These are phyloP conservation scores for Neurospora sp. DNA, from an alignment of 495 filamentous ascomycete species.

Conservation along the genomic window DNA sequence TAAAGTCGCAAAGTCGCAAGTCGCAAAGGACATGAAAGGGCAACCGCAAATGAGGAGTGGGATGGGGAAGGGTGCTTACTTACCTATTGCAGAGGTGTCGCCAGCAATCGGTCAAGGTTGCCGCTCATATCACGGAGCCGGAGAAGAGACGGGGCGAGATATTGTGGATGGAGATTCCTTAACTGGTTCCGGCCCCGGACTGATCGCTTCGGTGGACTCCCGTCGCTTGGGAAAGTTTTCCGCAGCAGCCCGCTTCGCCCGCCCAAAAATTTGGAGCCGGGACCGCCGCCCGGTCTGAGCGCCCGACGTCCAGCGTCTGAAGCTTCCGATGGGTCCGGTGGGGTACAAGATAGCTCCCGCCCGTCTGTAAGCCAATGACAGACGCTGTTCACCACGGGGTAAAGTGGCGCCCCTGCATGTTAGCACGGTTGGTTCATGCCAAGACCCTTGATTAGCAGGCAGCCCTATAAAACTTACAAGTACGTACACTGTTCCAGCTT, in stretches of 20 bases:
- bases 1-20: neutral
- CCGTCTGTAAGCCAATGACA: neutral
- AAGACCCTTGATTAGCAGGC: neutral
- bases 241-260: neutral
- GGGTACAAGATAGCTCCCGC: neutral
- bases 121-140: constrained; percentile 9
- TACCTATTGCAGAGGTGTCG: constrained; percentile 12
- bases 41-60: neutral
- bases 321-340: neutral
- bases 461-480: neutral
- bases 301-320: constrained; percentile 2
- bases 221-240: constrained; percentile 15
- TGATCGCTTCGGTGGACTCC: neutral
- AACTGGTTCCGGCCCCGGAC: neutral
- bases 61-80: neutral
- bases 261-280: constrained; percentile 4
- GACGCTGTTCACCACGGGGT: neutral
- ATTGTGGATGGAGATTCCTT: neutral
- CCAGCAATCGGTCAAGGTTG: constrained; percentile 1
- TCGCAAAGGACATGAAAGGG: no score
- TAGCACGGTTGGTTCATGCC: neutral
- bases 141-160: neutral
- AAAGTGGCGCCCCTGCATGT: neutral
- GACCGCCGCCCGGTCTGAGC: constrained; percentile 6
- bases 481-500: neutral